Base-by-base conservation (phyloP, 768 basidiomycete species). In the Russula vinacea region DNA sequence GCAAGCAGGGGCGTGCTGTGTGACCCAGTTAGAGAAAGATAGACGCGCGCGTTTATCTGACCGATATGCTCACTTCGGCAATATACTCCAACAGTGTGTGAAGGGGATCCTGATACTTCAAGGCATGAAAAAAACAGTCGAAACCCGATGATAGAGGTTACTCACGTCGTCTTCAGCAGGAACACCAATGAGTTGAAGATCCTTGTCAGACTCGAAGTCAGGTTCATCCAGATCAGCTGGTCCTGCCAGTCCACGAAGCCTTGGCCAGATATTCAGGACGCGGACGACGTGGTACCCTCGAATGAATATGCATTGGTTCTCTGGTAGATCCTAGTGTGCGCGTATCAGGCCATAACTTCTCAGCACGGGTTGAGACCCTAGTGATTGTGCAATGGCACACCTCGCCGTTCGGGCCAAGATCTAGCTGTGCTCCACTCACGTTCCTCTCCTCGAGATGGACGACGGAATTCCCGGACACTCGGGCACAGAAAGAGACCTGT, bases 301-400 rank as follows among this genome's bases (percentile, higher is more conserved):
- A 39, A 54, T 14, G n/a, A 54, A 54, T 39, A 54, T 39, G 37
- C 53, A 54, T 54, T 54, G 53, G 35, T 54, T 54, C 53, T 54
- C 35, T 2, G 35, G 53, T 22, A 24, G 35, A 24, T 22, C 22
- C 53, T 54, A n/a, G 6, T 16, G 1, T 0, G 5, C 14, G 53
- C 5, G 10, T 37, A 54, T 37, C 9, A 14, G 37, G 16, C 29
- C 50, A 51, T 29, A 29, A 29, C 7, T 17, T 19, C 35, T 53
- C 52, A 53, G 35, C n/a, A 22, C 37, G 35, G 22, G 5, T 16
- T 54, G 11, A 37, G 24, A 11, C n/a, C n/a, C 2, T 11, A 11
- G 24, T 29, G 24, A 8, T 8, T 53, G n/a, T 52, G 2, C 35
- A 54, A 14, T 2, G 24, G 1, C 51, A 17, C 17, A 52, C 51